Conservation (phyloP, 1,139 yeast species). For the Blastobotrys apis region DNA sequence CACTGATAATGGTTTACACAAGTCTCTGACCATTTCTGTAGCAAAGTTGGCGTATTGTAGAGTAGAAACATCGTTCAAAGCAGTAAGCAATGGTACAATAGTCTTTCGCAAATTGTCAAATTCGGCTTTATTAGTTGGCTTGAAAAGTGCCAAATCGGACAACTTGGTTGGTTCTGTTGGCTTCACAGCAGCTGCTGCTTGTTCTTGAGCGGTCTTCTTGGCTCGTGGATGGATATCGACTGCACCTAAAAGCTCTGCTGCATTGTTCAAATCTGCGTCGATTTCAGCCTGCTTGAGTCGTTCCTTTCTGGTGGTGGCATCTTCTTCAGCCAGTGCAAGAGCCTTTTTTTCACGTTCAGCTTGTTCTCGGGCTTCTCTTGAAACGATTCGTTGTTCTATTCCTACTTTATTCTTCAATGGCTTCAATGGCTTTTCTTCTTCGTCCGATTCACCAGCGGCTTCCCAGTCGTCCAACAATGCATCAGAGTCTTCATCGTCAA, state of each 20-base stretch:
- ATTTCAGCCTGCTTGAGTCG: conserved; percentile 74
- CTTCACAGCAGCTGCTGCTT: conserved; percentile 61
- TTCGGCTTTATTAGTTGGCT: conserved; percentile 73
- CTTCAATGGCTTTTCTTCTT: conserved; percentile 38
- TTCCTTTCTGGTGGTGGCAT: conserved; percentile 54
- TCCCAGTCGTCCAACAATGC: conserved; percentile 87
- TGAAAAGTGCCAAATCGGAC: conserved; percentile 50
- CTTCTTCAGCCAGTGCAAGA: conserved; percentile 38
- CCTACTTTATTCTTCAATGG: conserved; percentile 37
- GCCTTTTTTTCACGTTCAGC: conserved; percentile 38
- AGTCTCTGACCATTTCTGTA: conserved; percentile 79
- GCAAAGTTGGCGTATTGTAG: conserved; percentile 74
- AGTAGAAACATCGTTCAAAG: conserved; percentile 50
- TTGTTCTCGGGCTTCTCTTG: conserved; percentile 38
- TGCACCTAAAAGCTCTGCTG: conserved; percentile 88
- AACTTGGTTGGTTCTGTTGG: conserved; percentile 44
- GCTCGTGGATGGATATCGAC: conserved; percentile 51
- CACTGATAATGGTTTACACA: conserved; percentile 71
- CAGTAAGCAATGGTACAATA: conserved; percentile 60
- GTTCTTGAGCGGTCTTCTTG: conserved; percentile 40
- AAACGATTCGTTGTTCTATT: conserved; percentile 35
- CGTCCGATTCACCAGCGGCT: conserved; percentile 37
- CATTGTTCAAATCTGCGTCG: conserved; percentile 82
- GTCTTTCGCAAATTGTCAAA: conserved; percentile 81
- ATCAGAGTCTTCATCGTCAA: conserved; percentile 82